These are phyloP conservation scores for Durusdinium trenchii DNA, from an alignment of 73 alveolate genomes.

Conservation along the genomic window DNA sequence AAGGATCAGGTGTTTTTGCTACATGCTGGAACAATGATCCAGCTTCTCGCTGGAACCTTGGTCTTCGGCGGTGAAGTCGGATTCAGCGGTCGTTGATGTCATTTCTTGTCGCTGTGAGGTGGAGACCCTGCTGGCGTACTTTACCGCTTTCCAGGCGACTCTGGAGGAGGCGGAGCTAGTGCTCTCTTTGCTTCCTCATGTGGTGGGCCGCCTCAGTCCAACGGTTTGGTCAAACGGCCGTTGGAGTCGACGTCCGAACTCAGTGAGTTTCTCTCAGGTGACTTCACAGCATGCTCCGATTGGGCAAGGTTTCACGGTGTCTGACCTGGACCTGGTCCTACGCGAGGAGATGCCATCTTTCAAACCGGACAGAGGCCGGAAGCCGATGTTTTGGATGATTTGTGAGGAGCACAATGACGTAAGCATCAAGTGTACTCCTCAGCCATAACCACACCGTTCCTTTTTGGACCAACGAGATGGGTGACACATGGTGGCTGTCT, in stretches of 20 bases:
- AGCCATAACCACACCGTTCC: not conserved
- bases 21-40: conserved; percentile 88
- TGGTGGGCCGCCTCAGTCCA: not conserved
- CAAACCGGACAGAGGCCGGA: not conserved
- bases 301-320: conserved; percentile 93
- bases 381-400: not conserved
- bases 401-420: conserved; percentile 81
- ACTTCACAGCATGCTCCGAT: conserved; percentile 86
- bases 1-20: conserved; percentile 61
- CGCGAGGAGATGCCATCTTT: conserved; percentile 47
- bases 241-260: not conserved
- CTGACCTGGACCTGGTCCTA: conserved; percentile 90
- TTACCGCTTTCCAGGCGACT: conserved; percentile 75
- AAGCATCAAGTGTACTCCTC: conserved; percentile 40
- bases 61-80: not conserved
- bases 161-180: conserved; percentile 87
- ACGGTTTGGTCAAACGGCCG: not conserved
- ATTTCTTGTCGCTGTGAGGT: not conserved
- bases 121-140: conserved; percentile 47
- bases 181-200: conserved; percentile 81
- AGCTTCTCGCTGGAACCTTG: conserved; percentile 27
- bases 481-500: not conserved
- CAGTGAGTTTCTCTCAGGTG: not conserved
- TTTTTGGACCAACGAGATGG: not conserved
- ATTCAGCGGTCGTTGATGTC: not conserved